Base-by-base conservation (phyloP, 192 early-diverging fungal species). In the Kickxella alabastrina region DNA sequence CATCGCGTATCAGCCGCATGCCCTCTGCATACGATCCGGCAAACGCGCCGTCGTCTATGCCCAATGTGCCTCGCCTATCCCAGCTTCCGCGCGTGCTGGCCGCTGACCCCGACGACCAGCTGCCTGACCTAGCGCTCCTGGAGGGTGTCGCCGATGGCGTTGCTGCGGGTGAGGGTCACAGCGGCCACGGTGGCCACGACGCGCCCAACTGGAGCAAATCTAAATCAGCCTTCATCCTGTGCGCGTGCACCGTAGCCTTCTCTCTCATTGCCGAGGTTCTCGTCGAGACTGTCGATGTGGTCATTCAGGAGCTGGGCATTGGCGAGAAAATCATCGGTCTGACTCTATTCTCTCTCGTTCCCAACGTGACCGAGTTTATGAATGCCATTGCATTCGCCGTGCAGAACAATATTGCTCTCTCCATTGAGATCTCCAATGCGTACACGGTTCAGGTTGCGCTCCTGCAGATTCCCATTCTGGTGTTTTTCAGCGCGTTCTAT, bases 401-500 rank as follows among this genome's bases (percentile, higher is more conserved):
- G 42, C 79, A 88, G 62, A 89, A 89, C 52, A 95, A 93, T 65
- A 88, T 89, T 70, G 84, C 82, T 0, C 77, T 88, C 26, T 80
- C 87, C 18, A 83, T 98, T 60, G 96, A 98, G 76, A 95, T 98
- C 53, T 93, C 91, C 26, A 94, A 92, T 13, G 92, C 92, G 0
- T 98, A 98, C 63, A 91, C 91, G 1, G 83, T 95, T 37, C 96
- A 98, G 61, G 92, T 93, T 3, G 90, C 92, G 12, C 69, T 98
- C 50, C 77, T 98, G 44, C 96, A 98, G 65, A 93, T 98, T 51
- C 96, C 96, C 1, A 86, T 86, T 10, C 81, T 98, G 79, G 90
- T 95, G 18, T 86, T 79, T 13, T 91, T 93, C 63, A 91, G 88
- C 19, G 78, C 69, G 8, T 86, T 79, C 68, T 80, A 79, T 53